Conservation (phyloP, 495 filamentous ascomycete genomes). For the Tuber brumale region DNA sequence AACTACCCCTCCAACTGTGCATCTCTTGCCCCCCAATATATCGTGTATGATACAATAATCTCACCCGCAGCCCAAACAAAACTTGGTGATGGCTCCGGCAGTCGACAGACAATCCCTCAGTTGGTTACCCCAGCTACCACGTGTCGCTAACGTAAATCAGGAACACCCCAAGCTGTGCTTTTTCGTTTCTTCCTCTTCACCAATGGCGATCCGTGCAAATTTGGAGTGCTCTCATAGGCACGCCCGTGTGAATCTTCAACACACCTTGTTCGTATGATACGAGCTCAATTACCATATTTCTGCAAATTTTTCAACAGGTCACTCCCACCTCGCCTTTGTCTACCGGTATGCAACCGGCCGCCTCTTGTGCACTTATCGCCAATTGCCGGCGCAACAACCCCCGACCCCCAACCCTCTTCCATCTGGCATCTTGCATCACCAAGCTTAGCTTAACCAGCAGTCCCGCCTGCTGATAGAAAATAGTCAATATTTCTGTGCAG, state of each 20-base stretch:
- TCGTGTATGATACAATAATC: conserved; percentile 9
- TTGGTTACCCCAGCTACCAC: conserved; percentile 20
- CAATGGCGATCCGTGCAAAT: conserved; percentile 1
- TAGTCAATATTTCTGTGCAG: background rate
- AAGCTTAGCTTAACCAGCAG: conserved; percentile 3
- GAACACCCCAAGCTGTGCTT: conserved; percentile 22
- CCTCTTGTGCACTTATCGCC: conserved; percentile 18
- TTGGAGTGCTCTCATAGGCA: background rate
- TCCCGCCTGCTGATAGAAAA: conserved; percentile 10
- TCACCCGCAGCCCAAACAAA: conserved; percentile 1
- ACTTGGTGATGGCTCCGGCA: conserved; percentile 11
- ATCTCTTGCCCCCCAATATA: conserved; percentile 5
- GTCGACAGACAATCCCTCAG: conserved; percentile 13
- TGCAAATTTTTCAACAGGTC: background rate
- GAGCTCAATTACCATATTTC: background rate
- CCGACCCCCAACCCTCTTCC: background rate
- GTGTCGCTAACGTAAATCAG: conserved; percentile 31
- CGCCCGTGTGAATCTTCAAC: background rate
- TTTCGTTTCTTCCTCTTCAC: background rate
- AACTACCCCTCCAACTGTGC: conserved; percentile 4
- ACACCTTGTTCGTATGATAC: background rate
- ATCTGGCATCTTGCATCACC: background rate
- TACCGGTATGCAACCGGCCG: conserved; percentile 8
- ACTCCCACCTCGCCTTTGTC: background rate
- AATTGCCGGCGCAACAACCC: conserved; percentile 9